Base-by-base conservation (phyloP, 768 basidiomycete species). In the Sarcodon aspratus region DNA sequence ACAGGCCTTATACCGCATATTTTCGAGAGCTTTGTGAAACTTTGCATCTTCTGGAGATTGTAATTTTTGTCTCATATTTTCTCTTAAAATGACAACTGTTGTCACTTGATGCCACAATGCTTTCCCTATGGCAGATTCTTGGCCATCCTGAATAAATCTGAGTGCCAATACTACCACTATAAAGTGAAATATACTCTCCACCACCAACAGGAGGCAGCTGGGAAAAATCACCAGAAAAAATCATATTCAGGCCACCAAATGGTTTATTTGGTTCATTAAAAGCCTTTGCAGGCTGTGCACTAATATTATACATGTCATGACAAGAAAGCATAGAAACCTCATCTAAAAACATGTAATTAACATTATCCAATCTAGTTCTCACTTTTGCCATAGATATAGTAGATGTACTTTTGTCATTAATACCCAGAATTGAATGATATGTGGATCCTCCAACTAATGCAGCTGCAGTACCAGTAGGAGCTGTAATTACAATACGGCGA, bases 191-290 rank as follows among this genome's bases (percentile, higher is more conserved):
- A 9, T 72, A 46, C 1, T 55, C 48, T 0, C 38, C 59, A 6
- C 64, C 53, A 0, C 55, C 52, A 0, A 74, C 61, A 9, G 71
- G 71, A 0, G 69, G 63, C 3, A 70, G 50, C 45, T 74, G 72
- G 0, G 62, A 60, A 50, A 74, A 72, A 48, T 74, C 69, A 1
- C 72, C 70, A 0, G 68, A 66, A 48, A 70, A 69, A 1, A 73
- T 67, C 1, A 72, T 50, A 42, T 66, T 72, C 0, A 72, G 57
- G 0, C 69, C 67, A 3, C 71, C 69, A 56, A 70, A 73, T 0
- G 66, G 66, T 17, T 64, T 48, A 47, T 60, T 63, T 9, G n/a
- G 5, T 5, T 21, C 38, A 21, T n/a, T 40, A 21, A 21, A n/a
- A n/a, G n/a, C n/a, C n/a, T n/a, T n/a, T n/a, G n/a, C n/a, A n/a